phyloP scores from a whole-genome alignment of 768 basidiomycete species.

The Suillus subluteus region DNA sequence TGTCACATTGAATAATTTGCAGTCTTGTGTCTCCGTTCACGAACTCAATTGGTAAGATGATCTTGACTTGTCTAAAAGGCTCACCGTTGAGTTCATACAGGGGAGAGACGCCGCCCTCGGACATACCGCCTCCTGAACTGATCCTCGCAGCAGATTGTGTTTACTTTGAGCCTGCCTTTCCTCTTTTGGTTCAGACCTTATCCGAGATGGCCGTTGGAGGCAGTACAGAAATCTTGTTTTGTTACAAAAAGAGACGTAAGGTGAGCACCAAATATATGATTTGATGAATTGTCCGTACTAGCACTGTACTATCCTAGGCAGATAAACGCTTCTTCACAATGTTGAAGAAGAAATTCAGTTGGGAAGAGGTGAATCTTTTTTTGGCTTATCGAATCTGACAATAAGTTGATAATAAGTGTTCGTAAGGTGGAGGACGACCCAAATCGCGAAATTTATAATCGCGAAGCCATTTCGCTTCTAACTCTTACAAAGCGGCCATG shows the following conservation, averaged over 20 bases:
- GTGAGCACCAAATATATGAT: slow-evolving; percentile 37
- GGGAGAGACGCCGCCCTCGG: slow-evolving; percentile 61
- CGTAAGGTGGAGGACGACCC: slow-evolving; percentile 68
- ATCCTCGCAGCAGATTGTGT: slow-evolving; percentile 94
- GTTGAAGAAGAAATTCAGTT: slow-evolving; percentile 77
- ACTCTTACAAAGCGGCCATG: slow-evolving; percentile 30
- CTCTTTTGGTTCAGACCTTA: slow-evolving; percentile 82
- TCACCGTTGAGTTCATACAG: slow-evolving; percentile 39
- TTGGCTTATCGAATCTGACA: background rate
- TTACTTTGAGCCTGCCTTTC: slow-evolving; percentile 93
- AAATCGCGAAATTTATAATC: slow-evolving; percentile 54
- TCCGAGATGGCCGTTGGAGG: slow-evolving; percentile 55
- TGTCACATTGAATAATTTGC: slow-evolving; percentile 64
- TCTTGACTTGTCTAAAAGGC: slow-evolving; percentile 9
- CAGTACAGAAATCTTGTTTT: slow-evolving; percentile 78
- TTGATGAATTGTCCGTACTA: slow-evolving; percentile 7
- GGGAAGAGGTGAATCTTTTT: slow-evolving; percentile 52
- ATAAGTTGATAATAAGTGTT: slow-evolving; percentile 9
- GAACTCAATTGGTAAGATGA: slow-evolving; percentile 75
- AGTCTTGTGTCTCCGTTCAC: slow-evolving; percentile 52
- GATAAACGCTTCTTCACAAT: slow-evolving; percentile 86
- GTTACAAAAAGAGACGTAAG: slow-evolving; percentile 93
- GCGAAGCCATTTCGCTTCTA: slow-evolving; percentile 71
- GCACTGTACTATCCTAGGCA: slow-evolving; percentile 54
- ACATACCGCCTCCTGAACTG: slow-evolving; percentile 58